phyloP scores from a whole-genome alignment of 306 rosid species.

The Ochetophila trinervis region DNA sequence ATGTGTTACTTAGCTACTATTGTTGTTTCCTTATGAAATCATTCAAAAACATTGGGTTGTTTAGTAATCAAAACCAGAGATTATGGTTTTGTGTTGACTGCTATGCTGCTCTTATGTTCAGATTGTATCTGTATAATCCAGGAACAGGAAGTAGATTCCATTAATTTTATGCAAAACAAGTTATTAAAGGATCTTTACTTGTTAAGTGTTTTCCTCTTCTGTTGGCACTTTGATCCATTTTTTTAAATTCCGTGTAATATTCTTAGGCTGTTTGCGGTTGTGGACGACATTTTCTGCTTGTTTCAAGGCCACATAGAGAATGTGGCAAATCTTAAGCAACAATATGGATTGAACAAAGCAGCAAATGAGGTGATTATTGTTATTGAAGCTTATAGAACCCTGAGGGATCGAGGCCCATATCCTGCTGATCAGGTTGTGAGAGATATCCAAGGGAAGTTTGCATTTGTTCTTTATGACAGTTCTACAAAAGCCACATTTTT shows the following conservation, averaged over 20 bases:
- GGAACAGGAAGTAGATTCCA: background rate
- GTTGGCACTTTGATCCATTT: background rate
- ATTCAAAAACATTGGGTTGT: background rate
- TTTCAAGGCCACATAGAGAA: conserved; percentile 92
- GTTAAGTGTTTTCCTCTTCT: background rate
- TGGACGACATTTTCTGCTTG: conserved; percentile 97
- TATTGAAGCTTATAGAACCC: conserved; percentile 87
- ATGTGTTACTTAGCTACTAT: background rate
- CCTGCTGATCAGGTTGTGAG: conserved; percentile 94
- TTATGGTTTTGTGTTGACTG: no score
- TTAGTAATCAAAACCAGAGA: no score
- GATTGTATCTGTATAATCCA: background rate
- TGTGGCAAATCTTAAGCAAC: conserved; percentile 84
- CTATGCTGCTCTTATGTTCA: no score
- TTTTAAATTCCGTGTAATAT: conserved; percentile 3
- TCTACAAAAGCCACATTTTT: conserved; percentile 54
- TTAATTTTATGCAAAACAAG: no score
- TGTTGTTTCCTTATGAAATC: background rate
- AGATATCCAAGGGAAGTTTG: conserved; percentile 89
- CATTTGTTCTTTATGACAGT: conserved; percentile 74
- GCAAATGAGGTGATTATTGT: conserved; percentile 82
- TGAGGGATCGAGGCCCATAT: conserved; percentile 96
- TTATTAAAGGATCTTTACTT: no score
- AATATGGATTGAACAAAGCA: conserved; percentile 86
- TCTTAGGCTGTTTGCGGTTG: conserved; percentile 83